Percentiles rank a stretch among this genome's conserved stretches.
These are phyloP conservation scores for Leccinum pachyderme DNA, from an alignment of 1,284 basidiomycete species.

Conservation along the genomic window DNA sequence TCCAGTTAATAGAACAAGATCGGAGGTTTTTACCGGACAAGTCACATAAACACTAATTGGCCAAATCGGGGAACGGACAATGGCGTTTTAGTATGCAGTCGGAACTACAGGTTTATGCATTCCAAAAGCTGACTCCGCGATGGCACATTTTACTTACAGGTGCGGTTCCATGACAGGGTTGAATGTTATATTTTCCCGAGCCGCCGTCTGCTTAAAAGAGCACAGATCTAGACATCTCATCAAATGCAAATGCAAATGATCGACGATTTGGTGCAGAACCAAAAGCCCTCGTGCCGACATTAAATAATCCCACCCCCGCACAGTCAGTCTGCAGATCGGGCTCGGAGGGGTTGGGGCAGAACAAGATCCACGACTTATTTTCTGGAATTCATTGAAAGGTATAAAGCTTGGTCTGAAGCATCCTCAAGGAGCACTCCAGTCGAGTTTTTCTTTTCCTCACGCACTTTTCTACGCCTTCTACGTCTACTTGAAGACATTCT, in stretches of 20 bases:
- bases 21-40: background rate
- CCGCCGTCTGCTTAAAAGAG: slow-evolving; percentile 7
- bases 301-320: slow-evolving; percentile 20
- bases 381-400: slow-evolving; percentile 7
- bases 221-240: slow-evolving; percentile 26
- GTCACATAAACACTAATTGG: slow-evolving; percentile 1
- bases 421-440: slow-evolving; percentile 12
- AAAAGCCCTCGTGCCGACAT: slow-evolving; percentile 15
- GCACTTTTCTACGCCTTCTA: slow-evolving; percentile 3
- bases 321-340: slow-evolving; percentile 14
- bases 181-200: slow-evolving; percentile 17
- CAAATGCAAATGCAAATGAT: too few relatives aligned
- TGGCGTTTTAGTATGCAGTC: slow-evolving; percentile 12
- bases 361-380: slow-evolving; percentile 8
- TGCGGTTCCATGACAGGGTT: slow-evolving; percentile 16
- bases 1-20: background rate
- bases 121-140: slow-evolving; percentile 25
- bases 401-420: slow-evolving; percentile 21
- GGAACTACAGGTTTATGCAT: slow-evolving; percentile 10
- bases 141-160: slow-evolving; percentile 14
- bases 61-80: slow-evolving; percentile 11
- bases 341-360: slow-evolving; percentile 14
- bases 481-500: slow-evolving; percentile 12
- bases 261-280: slow-evolving; percentile 12
- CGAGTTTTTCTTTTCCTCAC: slow-evolving; percentile 3